These are phyloP conservation scores for Lippia alba DNA, from an alignment of 305 asterid species.

Conservation along the genomic window DNA sequence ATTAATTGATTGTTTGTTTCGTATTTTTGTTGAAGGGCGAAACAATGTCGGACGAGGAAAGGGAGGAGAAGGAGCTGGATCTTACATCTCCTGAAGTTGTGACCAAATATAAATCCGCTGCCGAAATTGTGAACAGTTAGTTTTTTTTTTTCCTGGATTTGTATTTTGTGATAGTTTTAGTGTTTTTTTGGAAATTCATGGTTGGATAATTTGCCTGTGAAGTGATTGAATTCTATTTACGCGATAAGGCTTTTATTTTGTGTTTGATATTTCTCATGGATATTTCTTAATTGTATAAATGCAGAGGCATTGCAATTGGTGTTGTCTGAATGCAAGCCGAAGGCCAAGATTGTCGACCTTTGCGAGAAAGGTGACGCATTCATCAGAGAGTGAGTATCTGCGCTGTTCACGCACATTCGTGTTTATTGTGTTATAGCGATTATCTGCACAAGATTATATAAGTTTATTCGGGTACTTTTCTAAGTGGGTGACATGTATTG, in stretches of 20 bases:
- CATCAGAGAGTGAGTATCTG: constrained; percentile 61
- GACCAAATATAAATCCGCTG: constrained; percentile 73
- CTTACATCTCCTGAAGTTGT: constrained; percentile 70
- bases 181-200: not conserved
- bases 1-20: constrained; percentile 13
- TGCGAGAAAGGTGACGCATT: constrained; percentile 77
- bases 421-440: too few relatives aligned
- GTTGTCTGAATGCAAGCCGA: constrained; percentile 71
- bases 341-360: constrained; percentile 73
- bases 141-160: not conserved
- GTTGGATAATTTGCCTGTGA: not conserved
- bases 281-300: constrained; percentile 28
- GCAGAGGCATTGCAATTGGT: constrained; percentile 81
- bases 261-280: constrained; percentile 19
- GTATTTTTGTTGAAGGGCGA: constrained; percentile 36
- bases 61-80: constrained; percentile 80
- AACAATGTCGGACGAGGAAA: constrained; percentile 75
- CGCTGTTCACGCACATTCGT: not conserved
- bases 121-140: constrained; percentile 71
- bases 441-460: not conserved
- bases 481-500: not conserved
- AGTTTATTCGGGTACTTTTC: not conserved
- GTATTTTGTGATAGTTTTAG: too few relatives aligned
- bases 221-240: not conserved
- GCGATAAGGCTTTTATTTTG: not conserved